phyloP scores from a whole-genome alignment of 805 yeast genomes.

The Grigorovia yakushimaensis region DNA sequence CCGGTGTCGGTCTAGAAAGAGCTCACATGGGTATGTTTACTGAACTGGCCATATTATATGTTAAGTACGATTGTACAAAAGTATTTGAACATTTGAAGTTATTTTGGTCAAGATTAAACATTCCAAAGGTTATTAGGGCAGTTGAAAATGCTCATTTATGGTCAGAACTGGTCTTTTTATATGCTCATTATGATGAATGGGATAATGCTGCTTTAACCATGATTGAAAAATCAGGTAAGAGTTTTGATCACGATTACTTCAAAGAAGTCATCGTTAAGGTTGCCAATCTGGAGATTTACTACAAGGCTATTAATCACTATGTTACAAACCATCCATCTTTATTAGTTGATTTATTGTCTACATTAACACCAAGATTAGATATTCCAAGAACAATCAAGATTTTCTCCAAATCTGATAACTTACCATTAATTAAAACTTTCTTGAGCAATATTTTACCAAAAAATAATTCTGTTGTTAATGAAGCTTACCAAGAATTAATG shows the following conservation, averaged over 20 bases:
- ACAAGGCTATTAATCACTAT: constrained; percentile 93
- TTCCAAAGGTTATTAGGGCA: constrained; percentile 93
- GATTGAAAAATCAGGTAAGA: constrained; percentile 89
- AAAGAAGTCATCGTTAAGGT: constrained; percentile 93
- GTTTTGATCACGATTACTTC: constrained; percentile 88
- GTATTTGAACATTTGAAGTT: constrained; percentile 94
- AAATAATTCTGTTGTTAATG: constrained; percentile 84
- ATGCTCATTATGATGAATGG: constrained; percentile 98
- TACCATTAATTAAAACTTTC: constrained; percentile 94
- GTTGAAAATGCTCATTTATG: constrained; percentile 90
- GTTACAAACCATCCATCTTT: constrained; percentile 86
- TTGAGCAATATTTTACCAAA: constrained; percentile 82
- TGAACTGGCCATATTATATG: constrained; percentile 81
- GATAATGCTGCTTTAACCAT: constrained; percentile 95
- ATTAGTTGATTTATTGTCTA: constrained; percentile 76
- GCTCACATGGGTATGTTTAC: constrained; percentile 99
- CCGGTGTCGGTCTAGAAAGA: constrained; percentile 91
- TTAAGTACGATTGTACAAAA: constrained; percentile 81
- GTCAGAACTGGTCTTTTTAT: constrained; percentile 92
- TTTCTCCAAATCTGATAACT: constrained; percentile 89
- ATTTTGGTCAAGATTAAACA: constrained; percentile 96
- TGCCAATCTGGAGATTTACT: constrained; percentile 90
- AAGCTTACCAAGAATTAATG: constrained; percentile 89
- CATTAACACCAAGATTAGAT: constrained; percentile 80
- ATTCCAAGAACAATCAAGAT: constrained; percentile 90